These are phyloP conservation scores for Neoboletus subvelutipes DNA, from an alignment of 768 basidiomycete species.

Conservation along the genomic window DNA sequence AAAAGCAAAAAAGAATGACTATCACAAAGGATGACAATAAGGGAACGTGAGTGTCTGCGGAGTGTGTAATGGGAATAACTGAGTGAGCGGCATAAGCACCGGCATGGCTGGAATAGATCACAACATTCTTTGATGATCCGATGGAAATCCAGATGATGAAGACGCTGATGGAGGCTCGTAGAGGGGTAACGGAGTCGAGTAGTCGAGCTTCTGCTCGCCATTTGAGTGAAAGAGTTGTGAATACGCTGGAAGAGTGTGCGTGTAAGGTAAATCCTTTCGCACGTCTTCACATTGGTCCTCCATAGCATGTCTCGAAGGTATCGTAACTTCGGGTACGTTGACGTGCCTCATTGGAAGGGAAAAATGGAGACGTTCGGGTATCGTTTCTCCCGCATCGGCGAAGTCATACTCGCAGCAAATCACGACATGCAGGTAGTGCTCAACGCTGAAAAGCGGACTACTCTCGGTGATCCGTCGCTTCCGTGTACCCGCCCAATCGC, in stretches of 20 bases:
- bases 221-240: conserved; percentile 75
- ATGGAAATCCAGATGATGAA: conserved; percentile 1
- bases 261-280: conserved; percentile 18
- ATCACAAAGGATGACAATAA: conserved; percentile 1
- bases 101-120: not conserved
- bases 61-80: not conserved
- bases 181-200: conserved; percentile 58
- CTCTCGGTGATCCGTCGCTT: conserved; percentile 43
- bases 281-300: conserved; percentile 6
- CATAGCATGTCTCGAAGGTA: not conserved
- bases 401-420: conserved; percentile 57
- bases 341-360: conserved; percentile 54
- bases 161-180: conserved; percentile 47
- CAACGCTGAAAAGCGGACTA: conserved; percentile 57
- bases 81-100: not conserved
- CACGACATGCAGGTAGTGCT: conserved; percentile 53
- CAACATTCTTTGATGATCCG: conserved; percentile 6
- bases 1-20: not conserved
- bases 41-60: not conserved
- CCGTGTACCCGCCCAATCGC: conserved; percentile 32
- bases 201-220: conserved; percentile 72
- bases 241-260: conserved; percentile 61
- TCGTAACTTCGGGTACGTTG: conserved; percentile 34
- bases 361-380: conserved; percentile 33
- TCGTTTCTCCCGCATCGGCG: conserved; percentile 32